A percentile compares a stretch with the other conserved stretches of the same genome.
Evolutionary conservation across 2,329 filamentous ascomycete species (phyloP).

Genomic region (Ophiocordyceps polyrhachis-furcata): DNA sequence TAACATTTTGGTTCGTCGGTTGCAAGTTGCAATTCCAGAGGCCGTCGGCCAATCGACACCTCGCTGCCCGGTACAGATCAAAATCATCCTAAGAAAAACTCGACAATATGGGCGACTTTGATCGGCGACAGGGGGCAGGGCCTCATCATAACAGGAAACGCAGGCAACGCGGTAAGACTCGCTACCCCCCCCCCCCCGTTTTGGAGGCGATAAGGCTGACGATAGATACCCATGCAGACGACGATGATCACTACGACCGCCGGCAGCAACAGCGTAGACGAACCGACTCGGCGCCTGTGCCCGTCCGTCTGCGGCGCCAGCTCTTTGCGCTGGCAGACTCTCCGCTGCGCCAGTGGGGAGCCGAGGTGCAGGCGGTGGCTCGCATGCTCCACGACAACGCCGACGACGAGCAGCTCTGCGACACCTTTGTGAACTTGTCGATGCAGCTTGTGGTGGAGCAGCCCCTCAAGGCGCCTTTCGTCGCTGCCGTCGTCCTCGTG

Average conservation of each 20-base stretch:
- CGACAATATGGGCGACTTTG: background rate
- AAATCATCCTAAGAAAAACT: background rate
- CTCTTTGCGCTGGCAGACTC: slow-evolving; percentile 68
- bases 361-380: slow-evolving; percentile 58
- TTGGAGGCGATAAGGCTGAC: background rate
- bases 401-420: slow-evolving; percentile 64
- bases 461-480: slow-evolving; percentile 92
- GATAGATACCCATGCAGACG: slow-evolving; percentile 16
- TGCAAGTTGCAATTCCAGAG: too few species aligned
- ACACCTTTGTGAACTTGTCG: slow-evolving; percentile 52
- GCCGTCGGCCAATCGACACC: too few species aligned
- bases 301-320: slow-evolving; percentile 57
- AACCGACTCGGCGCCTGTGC: slow-evolving; percentile 49
- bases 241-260: slow-evolving; percentile 63
- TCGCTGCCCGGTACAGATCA: too few species aligned
- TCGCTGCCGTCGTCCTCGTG: slow-evolving; percentile 65
- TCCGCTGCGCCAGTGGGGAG: slow-evolving; percentile 57
- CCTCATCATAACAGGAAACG: slow-evolving; percentile 50
- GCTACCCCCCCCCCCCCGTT: background rate
- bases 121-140: background rate
- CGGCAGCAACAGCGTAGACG: slow-evolving; percentile 49
- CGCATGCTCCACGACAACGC: slow-evolving; percentile 65
- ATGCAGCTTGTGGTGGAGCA: slow-evolving; percentile 73
- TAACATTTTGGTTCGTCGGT: too few species aligned
- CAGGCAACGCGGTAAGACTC: slow-evolving; percentile 52